Percentiles rank a stretch among this genome's conserved stretches.
Evolutionary conservation across 139 green algal species (phyloP).

Genomic region (Chlamydomonas sp.): DNA sequence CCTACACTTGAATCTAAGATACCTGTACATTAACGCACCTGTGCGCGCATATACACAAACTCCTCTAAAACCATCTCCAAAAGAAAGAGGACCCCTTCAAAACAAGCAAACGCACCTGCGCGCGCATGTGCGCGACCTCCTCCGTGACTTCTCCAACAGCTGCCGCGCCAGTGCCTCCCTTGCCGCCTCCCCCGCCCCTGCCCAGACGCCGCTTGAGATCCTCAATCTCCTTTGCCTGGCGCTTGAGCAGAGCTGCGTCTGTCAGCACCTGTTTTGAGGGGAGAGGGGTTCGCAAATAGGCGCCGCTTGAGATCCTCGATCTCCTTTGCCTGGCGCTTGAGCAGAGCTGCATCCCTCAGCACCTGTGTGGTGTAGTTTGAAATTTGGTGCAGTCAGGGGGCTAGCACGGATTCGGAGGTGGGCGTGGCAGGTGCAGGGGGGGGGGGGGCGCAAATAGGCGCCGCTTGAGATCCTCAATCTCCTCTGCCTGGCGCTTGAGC

Average conservation of each 20-base stretch:
- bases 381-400: too few relatives aligned
- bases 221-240: constrained; percentile 86
- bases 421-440: too few relatives aligned
- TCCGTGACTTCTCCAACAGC: constrained; percentile 2
- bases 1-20: too few relatives aligned
- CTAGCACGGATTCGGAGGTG: too few relatives aligned
- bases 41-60: too few relatives aligned
- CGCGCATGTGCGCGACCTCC: constrained; percentile 2
- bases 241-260: constrained; percentile 76
- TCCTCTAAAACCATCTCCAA: too few relatives aligned
- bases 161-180: not conserved
- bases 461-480: constrained; percentile 69
- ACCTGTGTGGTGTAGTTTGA: constrained; percentile 18
- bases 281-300: too few relatives aligned
- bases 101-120: too few relatives aligned
- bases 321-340: constrained; percentile 85
- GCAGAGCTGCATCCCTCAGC: constrained; percentile 60
- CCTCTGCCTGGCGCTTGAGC: constrained; percentile 81
- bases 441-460: too few relatives aligned
- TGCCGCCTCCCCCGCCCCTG: constrained; percentile 32
- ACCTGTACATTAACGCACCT: too few relatives aligned
- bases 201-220: constrained; percentile 47
- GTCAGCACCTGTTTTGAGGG: constrained; percentile 42
- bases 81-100: too few relatives aligned
- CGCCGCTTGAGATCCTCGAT: constrained; percentile 62